Percentiles rank a stretch among this genome's conserved stretches.
Evolutionary conservation across 225 moss, liverwort and hornwort species (phyloP).

Genomic region (Takakia lepidozioides): DNA sequence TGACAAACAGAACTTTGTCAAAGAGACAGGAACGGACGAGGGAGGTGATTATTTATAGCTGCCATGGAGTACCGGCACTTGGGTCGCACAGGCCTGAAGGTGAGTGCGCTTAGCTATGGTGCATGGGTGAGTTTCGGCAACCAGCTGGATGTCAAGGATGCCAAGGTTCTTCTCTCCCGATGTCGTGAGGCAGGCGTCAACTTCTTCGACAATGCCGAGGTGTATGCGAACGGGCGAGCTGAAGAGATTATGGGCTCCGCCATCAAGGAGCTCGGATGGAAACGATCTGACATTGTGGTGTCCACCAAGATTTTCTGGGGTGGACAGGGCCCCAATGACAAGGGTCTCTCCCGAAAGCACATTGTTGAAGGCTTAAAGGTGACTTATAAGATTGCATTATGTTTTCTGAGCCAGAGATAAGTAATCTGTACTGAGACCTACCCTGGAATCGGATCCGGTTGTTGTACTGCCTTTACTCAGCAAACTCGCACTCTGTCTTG

Average conservation of each 20-base stretch:
- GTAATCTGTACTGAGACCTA: too few species aligned
- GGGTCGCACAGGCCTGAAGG: slow-evolving; percentile 77
- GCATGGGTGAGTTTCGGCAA: slow-evolving; percentile 96
- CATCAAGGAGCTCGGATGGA: slow-evolving; percentile 76
- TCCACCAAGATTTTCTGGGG: slow-evolving; percentile 97
- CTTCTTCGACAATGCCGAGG: slow-evolving; percentile 97
- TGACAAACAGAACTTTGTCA: too few species aligned
- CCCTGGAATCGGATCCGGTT: too few species aligned
- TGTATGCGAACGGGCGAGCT: slow-evolving; percentile 73
- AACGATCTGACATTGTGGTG: slow-evolving; percentile 86
- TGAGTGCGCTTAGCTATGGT: slow-evolving; percentile 75
- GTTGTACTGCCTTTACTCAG: too few species aligned
- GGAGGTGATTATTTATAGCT: too few species aligned
- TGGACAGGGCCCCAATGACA: slow-evolving; percentile 72
- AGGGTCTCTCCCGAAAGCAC: slow-evolving; percentile 88
- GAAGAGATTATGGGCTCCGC: slow-evolving; percentile 96
- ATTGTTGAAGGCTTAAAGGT: slow-evolving; percentile 77
- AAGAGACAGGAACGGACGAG: too few species aligned
- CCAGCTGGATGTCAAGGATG: slow-evolving; percentile 73
- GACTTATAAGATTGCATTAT: too few species aligned
- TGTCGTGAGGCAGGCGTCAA: slow-evolving; percentile 86
- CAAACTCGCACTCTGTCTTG: too few species aligned
- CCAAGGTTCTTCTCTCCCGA: slow-evolving; percentile 55
- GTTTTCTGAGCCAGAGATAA: too few species aligned
- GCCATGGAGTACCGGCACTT: slow-evolving; percentile 81